phyloP scores from a whole-genome alignment of 2,329 filamentous ascomycete species.

The Davidsoniella australis region DNA sequence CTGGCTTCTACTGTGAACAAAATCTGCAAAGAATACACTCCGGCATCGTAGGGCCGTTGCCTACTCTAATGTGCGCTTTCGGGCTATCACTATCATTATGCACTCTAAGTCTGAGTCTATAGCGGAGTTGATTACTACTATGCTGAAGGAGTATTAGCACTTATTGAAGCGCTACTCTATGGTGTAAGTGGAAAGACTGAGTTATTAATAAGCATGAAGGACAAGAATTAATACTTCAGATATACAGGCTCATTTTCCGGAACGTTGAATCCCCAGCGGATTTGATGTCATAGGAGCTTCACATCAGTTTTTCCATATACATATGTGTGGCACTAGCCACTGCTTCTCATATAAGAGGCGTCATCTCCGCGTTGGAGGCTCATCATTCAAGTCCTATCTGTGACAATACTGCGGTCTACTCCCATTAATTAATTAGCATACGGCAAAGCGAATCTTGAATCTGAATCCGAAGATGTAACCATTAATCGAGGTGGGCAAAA shows the following conservation, averaged over 20 bases:
- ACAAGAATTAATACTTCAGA: background rate
- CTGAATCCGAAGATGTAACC: no score
- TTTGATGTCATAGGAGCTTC: conserved; percentile 30
- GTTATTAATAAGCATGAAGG: background rate
- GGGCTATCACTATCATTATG: background rate
- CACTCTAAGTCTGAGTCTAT: conserved; percentile 21
- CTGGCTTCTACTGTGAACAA: conserved; percentile 24
- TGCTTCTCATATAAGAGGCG: conserved; percentile 13
- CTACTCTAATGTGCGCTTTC: background rate
- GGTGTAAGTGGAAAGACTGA: conserved; percentile 19
- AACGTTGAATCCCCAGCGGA: conserved; percentile 23
- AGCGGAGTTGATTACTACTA: conserved; percentile 25
- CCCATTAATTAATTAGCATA: no score
- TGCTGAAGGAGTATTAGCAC: conserved; percentile 22
- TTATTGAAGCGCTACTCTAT: conserved; percentile 23
- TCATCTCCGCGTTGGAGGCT: conserved; percentile 14
- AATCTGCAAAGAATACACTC: conserved; percentile 20
- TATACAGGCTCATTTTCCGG: conserved; percentile 25
- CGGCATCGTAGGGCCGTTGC: conserved; percentile 19
- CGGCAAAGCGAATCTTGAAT: no score
- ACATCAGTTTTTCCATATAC: conserved; percentile 31
- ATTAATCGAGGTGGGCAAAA: no score
- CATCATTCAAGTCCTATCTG: conserved; percentile 13
- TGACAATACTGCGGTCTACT: no score
- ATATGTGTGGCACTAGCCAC: conserved; percentile 25